Base-by-base conservation (phyloP, 805 yeast genomes). In the Wickerhamomyces queroliae region DNA sequence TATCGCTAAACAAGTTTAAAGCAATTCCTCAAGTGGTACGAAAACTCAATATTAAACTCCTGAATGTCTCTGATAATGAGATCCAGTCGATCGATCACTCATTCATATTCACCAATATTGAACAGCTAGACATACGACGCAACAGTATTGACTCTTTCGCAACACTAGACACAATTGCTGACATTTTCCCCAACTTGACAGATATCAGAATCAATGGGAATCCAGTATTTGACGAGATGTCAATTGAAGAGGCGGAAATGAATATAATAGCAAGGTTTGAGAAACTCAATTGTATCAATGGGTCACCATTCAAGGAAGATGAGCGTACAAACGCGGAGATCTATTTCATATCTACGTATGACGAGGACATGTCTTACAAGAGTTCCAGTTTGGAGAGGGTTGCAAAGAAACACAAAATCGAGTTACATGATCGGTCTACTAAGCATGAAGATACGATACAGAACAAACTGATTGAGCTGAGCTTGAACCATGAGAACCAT, bases 321-420 rank as follows among this genome's bases (percentile, higher is more conserved):
- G 83, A 79, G 36, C 65, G 88, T 15, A 47, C 42, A 6, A 83
- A 80, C 46, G 82, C 85, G 1, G 95, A 88, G 55, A 54, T 84
- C 5, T 86, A 73, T 52, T 78, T 83, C 43, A 62, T 83, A 22
- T 67, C 78, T 5, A 68, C 68, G 12, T 17, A 21, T 13, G 9
- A 9, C 4, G 19, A 2, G 3, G 33, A 30, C 12, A 30, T 7
- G 7, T 13, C 15, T 15, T 6, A n/a, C 3, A 18, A 11, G 3
- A 30, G 15, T 17, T 13, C 31, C 11, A 18, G 23, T 12, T 9
- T 80, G 83, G 83, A 32, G 36, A 3, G 26, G 56, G 20, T 64
- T 77, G n/a, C 51, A 62, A 30, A 42, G 3, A 63, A 61, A 39
- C 64, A 78, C 51, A 59, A 57, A 5, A 37, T 41, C 55, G 17